Evolutionary conservation across 371 early-diverging fungal species (phyloP).

Genomic region (Mortierella sp.): DNA sequence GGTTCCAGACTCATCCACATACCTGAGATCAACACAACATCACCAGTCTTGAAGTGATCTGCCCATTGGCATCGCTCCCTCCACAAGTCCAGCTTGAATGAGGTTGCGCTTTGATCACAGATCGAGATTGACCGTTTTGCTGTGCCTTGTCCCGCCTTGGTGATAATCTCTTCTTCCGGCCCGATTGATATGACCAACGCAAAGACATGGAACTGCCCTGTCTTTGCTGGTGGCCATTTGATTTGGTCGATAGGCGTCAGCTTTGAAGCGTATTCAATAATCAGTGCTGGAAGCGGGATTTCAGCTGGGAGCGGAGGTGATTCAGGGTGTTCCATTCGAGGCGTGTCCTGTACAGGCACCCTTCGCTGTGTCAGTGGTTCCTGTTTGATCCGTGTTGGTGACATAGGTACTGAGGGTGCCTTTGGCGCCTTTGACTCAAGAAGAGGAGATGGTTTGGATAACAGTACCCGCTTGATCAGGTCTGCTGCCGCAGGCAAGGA

Average conservation of each 20-base stretch:
- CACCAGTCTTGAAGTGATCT: constrained; percentile 14
- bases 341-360: not conserved
- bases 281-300: constrained; percentile 9
- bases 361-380: constrained; percentile 11
- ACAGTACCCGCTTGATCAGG: too few species aligned
- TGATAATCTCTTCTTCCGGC: constrained; percentile 12
- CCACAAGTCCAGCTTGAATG: constrained; percentile 35
- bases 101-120: constrained; percentile 30
- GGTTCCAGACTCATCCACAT: too few species aligned
- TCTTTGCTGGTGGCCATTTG: constrained; percentile 28
- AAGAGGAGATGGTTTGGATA: not conserved
- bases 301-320: not conserved
- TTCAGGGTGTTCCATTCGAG: too few species aligned
- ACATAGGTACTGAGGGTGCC: too few species aligned
- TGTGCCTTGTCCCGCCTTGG: constrained; percentile 4
- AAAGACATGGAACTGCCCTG: constrained; percentile 22
- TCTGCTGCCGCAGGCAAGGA: not conserved
- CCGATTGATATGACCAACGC: constrained; percentile 17
- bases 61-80: constrained; percentile 17
- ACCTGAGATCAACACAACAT: constrained; percentile 29
- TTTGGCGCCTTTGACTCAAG: too few species aligned
- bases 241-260: constrained; percentile 28
- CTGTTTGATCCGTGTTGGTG: not conserved
- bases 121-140: constrained; percentile 7
- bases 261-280: constrained; percentile 12